phyloP scores from a whole-genome alignment of 2,329 filamentous ascomycete species.

The Didymella segeticola region DNA sequence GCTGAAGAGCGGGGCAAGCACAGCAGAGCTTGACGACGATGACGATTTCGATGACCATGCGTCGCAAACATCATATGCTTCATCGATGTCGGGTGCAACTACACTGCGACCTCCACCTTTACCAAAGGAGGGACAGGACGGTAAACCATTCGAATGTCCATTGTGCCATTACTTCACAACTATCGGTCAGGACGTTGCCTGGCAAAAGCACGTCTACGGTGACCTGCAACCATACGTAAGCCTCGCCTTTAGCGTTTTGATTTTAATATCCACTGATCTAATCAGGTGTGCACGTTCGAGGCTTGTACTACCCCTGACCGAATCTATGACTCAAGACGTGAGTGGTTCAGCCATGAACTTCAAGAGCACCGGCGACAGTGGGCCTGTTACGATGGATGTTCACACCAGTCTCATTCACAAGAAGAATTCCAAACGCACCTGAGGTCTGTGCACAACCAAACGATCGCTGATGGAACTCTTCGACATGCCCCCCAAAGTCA shows the following conservation, averaged over 20 bases:
- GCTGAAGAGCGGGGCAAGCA: not conserved
- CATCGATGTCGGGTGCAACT: conserved; percentile 10
- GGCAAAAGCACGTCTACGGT: not conserved
- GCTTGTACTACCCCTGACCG: not conserved
- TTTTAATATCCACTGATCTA: not conserved
- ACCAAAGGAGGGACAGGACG: not conserved
- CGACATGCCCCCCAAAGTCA: too few relatives aligned
- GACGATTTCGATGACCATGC: conserved; percentile 15
- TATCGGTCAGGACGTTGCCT: not conserved
- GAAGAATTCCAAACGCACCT: too few relatives aligned
- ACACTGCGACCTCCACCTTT: not conserved
- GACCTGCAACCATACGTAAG: not conserved
- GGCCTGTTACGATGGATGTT: too few relatives aligned
- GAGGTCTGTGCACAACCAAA: too few relatives aligned
- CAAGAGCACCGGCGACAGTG: too few relatives aligned
- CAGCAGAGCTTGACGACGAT: conserved; percentile 15
- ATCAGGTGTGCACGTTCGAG: not conserved
- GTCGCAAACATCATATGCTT: conserved; percentile 36
- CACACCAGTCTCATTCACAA: too few relatives aligned
- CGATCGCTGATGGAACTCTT: too few relatives aligned
- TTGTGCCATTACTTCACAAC: not conserved
- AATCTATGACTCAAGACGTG: too few relatives aligned
- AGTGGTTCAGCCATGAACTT: too few relatives aligned
- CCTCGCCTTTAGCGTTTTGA: too few relatives aligned
- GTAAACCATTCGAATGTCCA: not conserved